A percentile compares a stretch with the other conserved stretches of the same genome.
These are phyloP conservation scores for Porpolomopsis calyptriformis DNA, from an alignment of 768 basidiomycete genomes.

Conservation along the genomic window DNA sequence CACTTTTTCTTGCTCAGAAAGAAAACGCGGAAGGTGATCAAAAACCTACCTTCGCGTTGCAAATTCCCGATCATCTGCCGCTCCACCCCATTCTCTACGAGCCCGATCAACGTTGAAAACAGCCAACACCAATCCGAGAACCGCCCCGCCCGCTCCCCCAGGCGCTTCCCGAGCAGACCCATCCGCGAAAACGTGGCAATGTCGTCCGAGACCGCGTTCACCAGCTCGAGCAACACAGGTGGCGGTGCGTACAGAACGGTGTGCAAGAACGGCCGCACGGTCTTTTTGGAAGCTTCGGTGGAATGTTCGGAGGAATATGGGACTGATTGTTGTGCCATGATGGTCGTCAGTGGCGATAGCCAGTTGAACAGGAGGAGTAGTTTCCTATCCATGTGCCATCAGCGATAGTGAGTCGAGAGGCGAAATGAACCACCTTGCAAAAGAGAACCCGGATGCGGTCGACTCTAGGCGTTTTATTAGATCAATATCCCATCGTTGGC, in stretches of 20 bases:
- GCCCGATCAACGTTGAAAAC: conserved; percentile 61
- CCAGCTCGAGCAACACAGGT: conserved; percentile 69
- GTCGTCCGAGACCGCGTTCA: conserved; percentile 69
- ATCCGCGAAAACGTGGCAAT: conserved; percentile 63
- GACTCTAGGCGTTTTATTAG: conserved; percentile 50
- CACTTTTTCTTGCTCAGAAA: conserved; percentile 31
- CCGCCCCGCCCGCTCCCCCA: conserved; percentile 59
- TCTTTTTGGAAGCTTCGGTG: conserved; percentile 25
- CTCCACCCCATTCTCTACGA: conserved; percentile 80
- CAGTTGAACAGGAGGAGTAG: conserved; percentile 77
- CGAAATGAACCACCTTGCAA: conserved; percentile 45
- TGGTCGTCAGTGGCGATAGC: conserved; percentile 62
- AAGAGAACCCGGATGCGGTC: conserved; percentile 58
- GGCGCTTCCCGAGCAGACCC: conserved; percentile 53
- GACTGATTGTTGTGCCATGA: conserved; percentile 59
- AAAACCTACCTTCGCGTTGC: conserved; percentile 48
- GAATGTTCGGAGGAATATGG: conserved; percentile 45
- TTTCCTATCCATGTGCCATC: conserved; percentile 39
- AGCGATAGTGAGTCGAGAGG: not conserved
- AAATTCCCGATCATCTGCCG: conserved; percentile 55
- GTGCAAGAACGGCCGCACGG: conserved; percentile 56
- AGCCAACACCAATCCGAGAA: conserved; percentile 87
- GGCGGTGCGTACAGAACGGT: conserved; percentile 72
- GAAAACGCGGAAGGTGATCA: not conserved
- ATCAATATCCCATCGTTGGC: conserved; percentile 44